These are phyloP conservation scores for Capsicum pubescens DNA, from an alignment of 257 asterid genomes.

Conservation along the genomic window DNA sequence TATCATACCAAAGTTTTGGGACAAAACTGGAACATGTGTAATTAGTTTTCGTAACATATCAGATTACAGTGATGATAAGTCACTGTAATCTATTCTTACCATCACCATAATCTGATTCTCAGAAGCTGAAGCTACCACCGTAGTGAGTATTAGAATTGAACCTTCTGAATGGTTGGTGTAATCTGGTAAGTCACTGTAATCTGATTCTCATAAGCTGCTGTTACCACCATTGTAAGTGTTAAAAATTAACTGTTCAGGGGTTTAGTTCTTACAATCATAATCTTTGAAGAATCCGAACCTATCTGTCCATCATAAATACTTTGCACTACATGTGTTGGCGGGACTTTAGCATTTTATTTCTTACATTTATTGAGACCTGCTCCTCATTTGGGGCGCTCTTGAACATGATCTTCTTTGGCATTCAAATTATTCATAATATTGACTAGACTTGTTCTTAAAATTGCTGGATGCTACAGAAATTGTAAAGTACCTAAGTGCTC, in stretches of 20 bases:
- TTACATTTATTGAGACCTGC: neutral
- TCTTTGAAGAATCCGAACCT: slow-evolving; percentile 16
- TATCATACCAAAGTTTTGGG: neutral
- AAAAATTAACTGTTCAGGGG: neutral
- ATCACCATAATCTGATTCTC: slow-evolving; percentile 22
- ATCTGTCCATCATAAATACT: neutral
- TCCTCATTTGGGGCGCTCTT: neutral
- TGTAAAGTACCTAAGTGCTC: neutral
- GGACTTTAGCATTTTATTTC: neutral
- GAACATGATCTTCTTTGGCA: slow-evolving; percentile 12
- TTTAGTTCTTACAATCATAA: neutral
- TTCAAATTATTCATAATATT: neutral
- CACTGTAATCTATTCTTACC: slow-evolving; percentile 23
- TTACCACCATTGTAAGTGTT: neutral
- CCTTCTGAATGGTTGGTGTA: slow-evolving; percentile 6
- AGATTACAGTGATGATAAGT: neutral
- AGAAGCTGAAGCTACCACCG: slow-evolving; percentile 23
- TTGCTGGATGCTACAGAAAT: slow-evolving; percentile 24
- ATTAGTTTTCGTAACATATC: neutral
- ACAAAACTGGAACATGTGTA: neutral
- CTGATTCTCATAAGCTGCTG: slow-evolving; percentile 22
- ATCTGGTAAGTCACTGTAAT: neutral
- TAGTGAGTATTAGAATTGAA: neutral
- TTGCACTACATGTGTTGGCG: no score
- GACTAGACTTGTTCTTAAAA: slow-evolving; percentile 1